Evolutionary conservation across 495 filamentous ascomycete species (phyloP).

Genomic region (Penicillium cataractarum): DNA sequence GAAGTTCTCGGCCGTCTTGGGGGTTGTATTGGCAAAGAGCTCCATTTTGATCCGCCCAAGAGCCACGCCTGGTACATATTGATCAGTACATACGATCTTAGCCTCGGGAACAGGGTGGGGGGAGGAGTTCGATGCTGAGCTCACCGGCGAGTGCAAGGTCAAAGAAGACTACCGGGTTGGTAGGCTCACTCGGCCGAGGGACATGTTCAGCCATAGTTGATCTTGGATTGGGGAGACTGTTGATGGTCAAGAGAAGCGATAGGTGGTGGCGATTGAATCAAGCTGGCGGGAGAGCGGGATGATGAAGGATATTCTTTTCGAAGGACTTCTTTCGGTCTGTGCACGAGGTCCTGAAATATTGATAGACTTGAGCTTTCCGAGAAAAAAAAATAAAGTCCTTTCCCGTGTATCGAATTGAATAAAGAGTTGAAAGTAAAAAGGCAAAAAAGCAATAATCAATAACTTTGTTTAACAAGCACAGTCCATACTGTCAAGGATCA

Average conservation of each 20-base stretch:
- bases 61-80: slow-evolving; percentile 67
- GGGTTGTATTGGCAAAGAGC: slow-evolving; percentile 82
- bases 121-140: slow-evolving; percentile 21
- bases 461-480: too few species aligned
- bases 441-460: background rate
- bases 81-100: background rate
- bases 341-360: background rate
- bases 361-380: too few species aligned
- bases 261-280: background rate
- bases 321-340: background rate
- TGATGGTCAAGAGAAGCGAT: background rate
- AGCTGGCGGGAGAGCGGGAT: background rate
- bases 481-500: background rate
- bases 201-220: slow-evolving; percentile 20
- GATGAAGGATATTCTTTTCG: background rate
- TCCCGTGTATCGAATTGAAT: background rate
- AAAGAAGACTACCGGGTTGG: slow-evolving; percentile 82
- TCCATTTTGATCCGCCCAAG: slow-evolving; percentile 94
- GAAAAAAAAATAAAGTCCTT: too few species aligned
- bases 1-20: slow-evolving; percentile 94
- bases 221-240: background rate
- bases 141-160: slow-evolving; percentile 90
- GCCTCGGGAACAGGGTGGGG: background rate
- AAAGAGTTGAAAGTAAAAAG: background rate
- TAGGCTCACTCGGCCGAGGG: slow-evolving; percentile 7